These are phyloP conservation scores for Niebla homalea DNA, from an alignment of 495 filamentous ascomycete genomes.

Conservation along the genomic window DNA sequence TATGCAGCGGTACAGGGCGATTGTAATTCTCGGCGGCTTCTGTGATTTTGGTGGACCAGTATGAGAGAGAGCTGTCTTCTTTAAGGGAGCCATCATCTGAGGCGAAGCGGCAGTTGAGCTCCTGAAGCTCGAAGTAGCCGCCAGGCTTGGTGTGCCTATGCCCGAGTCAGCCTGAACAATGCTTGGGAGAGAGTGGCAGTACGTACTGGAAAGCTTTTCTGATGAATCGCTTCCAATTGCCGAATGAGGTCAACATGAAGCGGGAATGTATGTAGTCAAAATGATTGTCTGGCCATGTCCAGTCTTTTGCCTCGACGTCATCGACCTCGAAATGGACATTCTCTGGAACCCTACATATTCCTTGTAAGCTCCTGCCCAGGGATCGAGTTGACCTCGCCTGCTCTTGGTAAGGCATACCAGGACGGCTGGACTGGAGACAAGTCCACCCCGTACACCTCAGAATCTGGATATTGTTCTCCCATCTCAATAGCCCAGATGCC, in stretches of 20 bases:
- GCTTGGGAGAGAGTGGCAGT: constrained; percentile 13
- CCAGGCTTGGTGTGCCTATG: constrained; percentile 44
- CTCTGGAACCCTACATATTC: constrained; percentile 29
- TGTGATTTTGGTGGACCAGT: constrained; percentile 39
- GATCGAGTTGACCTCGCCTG: constrained; percentile 2
- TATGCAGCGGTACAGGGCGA: constrained; percentile 37
- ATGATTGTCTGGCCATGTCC: constrained; percentile 31
- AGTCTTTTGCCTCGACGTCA: constrained; percentile 37
- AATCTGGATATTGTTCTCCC: constrained; percentile 39
- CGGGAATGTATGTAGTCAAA: constrained; percentile 37
- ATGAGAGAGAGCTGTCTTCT: constrained; percentile 31
- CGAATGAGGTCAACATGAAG: constrained; percentile 30
- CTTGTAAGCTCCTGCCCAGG: neutral
- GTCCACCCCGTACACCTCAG: constrained; percentile 47
- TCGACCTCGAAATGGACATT: constrained; percentile 50
- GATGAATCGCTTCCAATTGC: constrained; percentile 29
- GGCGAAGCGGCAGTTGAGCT: constrained; percentile 39
- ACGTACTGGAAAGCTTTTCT: constrained; percentile 24
- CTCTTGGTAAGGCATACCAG: constrained; percentile 17
- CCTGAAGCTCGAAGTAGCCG: constrained; percentile 54
- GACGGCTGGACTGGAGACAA: constrained; percentile 50
- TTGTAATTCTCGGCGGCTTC: constrained; percentile 34
- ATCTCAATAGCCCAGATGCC: constrained; percentile 63
- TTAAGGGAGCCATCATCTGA: constrained; percentile 52
- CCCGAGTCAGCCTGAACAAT: neutral